Evolutionary conservation across 192 early-diverging fungal species (phyloP), one percentile per base, ranked within the genome.

Genomic region (Pilaira anomala): DNA sequence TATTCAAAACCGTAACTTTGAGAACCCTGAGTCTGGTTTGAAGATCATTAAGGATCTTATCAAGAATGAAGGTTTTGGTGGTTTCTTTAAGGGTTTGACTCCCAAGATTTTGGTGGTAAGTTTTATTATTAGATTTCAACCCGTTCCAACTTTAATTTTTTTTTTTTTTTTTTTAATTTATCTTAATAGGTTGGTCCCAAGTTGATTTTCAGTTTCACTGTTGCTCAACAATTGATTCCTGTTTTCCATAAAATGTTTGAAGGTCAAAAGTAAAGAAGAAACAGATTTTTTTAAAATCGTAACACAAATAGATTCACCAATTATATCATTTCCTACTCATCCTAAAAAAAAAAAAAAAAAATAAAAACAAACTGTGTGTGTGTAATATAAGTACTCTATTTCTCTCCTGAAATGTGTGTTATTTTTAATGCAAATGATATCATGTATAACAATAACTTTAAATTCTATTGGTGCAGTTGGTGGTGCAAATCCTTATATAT

Each of bases 11-110:
- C 85, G 88, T 55, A 87, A 93, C 63, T 91, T 88, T 66, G 93
- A 92, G 12, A 84, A 87, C 67, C 93, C 92, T 18, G 91, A 95
- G 73, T 84, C 88, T 52, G 97, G 97, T 62, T 76, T 86, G 71
- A 84, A 82, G 51, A 96, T 99, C 69, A 77, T 99, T 59, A 79
- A 73, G 72, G 86, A 89, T 56, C 93, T 99, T 93, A 75, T 95
- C 54, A 89, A 85, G 64, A 80, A 97, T 66, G 97, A 99, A 79
- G 97, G 97, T 30, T 75, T 94, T 21, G 77, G 82, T 2, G 83
- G 94, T 19, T 96, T 99, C 87, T 96, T 99, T 87, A 99, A 99
- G 87, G 96, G 91, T 7, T 74, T 93, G 67, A 87, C 87, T 21
- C 91, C 91, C 59, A 92, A 92, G 82, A 86, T 92, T 69, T 77